Evolutionary conservation across 192 early-diverging fungal genomes (phyloP).

Genomic region (Mortierella hygrophila): DNA sequence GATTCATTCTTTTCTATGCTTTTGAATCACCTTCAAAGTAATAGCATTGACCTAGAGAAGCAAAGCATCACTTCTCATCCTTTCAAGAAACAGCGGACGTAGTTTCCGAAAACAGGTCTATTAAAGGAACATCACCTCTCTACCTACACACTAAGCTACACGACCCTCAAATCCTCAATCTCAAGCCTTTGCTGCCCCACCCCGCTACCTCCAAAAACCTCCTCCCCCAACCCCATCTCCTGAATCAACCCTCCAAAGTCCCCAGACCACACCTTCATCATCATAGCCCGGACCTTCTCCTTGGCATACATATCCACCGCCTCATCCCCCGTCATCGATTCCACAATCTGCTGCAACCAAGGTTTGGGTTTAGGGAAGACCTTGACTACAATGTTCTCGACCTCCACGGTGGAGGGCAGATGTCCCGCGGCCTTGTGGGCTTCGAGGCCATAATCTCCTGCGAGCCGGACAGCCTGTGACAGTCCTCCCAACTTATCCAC

Average conservation of each 20-base stretch:
- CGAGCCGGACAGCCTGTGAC: conserved; percentile 60
- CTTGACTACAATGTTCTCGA: conserved; percentile 60
- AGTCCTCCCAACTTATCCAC: conserved; percentile 74
- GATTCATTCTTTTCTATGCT: too few relatives aligned
- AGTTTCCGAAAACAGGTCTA: background rate
- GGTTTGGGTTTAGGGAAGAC: conserved; percentile 61
- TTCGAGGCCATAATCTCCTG: conserved; percentile 50
- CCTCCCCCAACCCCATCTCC: background rate
- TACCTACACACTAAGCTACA: background rate
- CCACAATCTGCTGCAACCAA: conserved; percentile 28
- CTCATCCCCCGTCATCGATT: conserved; percentile 45
- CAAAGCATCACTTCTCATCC: too few relatives aligned
- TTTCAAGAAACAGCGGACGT: too few relatives aligned
- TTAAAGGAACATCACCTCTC: background rate
- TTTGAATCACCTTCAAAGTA: too few relatives aligned
- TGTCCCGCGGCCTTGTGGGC: conserved; percentile 46
- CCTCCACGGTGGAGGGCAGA: conserved; percentile 29
- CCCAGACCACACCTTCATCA: conserved; percentile 38
- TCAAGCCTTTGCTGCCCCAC: conserved; percentile 15
- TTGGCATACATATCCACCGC: conserved; percentile 56
- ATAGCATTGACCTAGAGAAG: too few relatives aligned
- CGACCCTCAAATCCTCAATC: conserved; percentile 28
- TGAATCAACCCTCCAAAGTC: conserved; percentile 20
- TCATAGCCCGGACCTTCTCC: conserved; percentile 34
- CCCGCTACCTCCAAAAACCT: background rate